A percentile compares a stretch with the other conserved stretches of the same genome.
phyloP scores from a whole-genome alignment of 176 grass and related monocot genomes.

The Phyllostachys edulis region DNA sequence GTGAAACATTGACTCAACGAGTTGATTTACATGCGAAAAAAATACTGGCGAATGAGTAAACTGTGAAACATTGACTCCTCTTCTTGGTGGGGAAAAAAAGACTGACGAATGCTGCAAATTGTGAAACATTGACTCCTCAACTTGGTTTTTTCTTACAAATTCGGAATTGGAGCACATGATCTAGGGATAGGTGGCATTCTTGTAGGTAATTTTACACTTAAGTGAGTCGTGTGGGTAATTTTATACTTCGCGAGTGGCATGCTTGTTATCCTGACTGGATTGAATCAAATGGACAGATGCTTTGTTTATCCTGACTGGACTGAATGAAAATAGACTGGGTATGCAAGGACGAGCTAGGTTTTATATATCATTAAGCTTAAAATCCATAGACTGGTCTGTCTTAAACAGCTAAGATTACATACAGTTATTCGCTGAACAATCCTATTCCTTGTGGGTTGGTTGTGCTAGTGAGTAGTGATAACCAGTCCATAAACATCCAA shows the following conservation, averaged over 20 bases:
- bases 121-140: neutral
- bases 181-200: neutral
- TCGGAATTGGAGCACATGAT: neutral
- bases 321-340: too few relatives aligned
- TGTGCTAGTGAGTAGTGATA: too few relatives aligned
- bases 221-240: neutral
- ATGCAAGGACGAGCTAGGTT: neutral
- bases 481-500: neutral
- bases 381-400: neutral
- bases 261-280: neutral
- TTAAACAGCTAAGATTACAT: neutral
- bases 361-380: neutral
- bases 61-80: neutral
- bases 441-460: neutral
- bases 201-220: neutral
- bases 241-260: neutral
- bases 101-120: neutral
- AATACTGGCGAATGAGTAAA: neutral
- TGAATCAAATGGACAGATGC: neutral
- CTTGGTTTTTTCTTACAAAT: neutral
- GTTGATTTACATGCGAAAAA: neutral
- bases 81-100: neutral
- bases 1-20: too few relatives aligned
- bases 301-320: neutral
- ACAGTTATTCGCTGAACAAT: neutral